These are phyloP conservation scores for Saccharomyces eubayanus DNA, from an alignment of 805 yeast genomes.

Conservation along the genomic window DNA sequence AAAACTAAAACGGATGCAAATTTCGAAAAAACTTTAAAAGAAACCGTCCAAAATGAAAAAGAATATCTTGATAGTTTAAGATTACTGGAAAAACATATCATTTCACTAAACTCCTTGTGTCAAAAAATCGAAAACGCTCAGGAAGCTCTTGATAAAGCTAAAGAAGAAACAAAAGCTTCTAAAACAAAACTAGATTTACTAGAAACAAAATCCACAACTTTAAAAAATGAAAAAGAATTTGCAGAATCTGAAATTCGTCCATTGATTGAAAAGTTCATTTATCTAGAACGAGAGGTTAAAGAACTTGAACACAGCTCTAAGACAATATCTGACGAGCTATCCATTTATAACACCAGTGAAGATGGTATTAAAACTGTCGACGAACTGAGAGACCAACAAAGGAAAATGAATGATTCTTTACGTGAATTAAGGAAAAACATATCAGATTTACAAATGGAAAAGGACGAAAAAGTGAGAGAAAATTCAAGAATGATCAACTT, in stretches of 20 bases:
- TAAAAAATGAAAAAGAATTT: constrained; percentile 13
- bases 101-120: constrained; percentile 7
- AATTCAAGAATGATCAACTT: constrained; percentile 12
- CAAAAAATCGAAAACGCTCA: constrained; percentile 4
- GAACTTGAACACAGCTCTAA: constrained; percentile 16
- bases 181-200: constrained; percentile 19
- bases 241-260: constrained; percentile 23
- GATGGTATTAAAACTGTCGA: constrained; percentile 22
- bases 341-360: constrained; percentile 12
- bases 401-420: constrained; percentile 12
- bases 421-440: constrained; percentile 20
- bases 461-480: constrained; percentile 19
- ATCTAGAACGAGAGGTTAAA: constrained; percentile 22
- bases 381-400: constrained; percentile 21
- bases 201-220: constrained; percentile 21
- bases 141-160: constrained; percentile 3
- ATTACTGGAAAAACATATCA: constrained; percentile 19
- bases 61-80: constrained; percentile 21
- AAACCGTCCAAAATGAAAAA: constrained; percentile 30
- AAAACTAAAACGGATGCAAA: constrained; percentile 27
- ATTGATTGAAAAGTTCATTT: constrained; percentile 21
- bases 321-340: constrained; percentile 22
- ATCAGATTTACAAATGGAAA: constrained; percentile 17
- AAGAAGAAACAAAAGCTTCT: constrained; percentile 7
- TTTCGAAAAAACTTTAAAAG: constrained; percentile 28